Conservation (phyloP, 768 basidiomycete species). For the Tulasnella sp. region DNA sequence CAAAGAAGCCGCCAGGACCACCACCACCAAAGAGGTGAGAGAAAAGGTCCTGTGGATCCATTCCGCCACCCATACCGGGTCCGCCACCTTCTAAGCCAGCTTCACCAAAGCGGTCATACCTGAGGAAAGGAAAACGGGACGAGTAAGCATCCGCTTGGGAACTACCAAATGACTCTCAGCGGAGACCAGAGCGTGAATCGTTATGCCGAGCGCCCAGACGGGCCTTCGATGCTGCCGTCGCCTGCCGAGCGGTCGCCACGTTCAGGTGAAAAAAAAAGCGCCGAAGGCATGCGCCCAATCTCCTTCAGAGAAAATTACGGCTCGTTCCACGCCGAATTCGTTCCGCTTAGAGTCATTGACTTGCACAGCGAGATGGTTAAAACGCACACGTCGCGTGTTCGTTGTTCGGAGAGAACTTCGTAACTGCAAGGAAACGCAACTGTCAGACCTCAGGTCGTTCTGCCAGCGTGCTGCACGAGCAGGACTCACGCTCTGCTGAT, state of each 20-base stretch:
- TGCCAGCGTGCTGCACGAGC: neutral
- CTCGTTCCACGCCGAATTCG: neutral
- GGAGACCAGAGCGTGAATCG: neutral
- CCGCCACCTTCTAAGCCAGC: slow-evolving; percentile 55
- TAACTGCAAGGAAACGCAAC: slow-evolving; percentile 47
- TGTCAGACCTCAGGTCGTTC: neutral
- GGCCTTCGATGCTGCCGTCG: neutral
- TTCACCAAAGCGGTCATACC: slow-evolving; percentile 86
- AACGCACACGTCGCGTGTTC: slow-evolving; percentile 54
- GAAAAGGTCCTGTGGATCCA: slow-evolving; percentile 99
- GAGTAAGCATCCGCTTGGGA: neutral
- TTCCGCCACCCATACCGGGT: slow-evolving; percentile 67
- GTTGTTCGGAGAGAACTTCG: slow-evolving; percentile 83
- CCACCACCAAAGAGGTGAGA: slow-evolving; percentile 84
- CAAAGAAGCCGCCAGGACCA: no score
- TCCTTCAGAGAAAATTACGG: neutral
- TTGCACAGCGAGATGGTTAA: neutral
- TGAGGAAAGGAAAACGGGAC: neutral
- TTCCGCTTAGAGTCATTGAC: neutral
- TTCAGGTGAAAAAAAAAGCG: neutral
- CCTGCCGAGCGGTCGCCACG: neutral
- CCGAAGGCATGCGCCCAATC: neutral
- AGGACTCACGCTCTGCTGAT: slow-evolving; percentile 85
- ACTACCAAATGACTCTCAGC: neutral
- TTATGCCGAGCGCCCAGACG: no score